phyloP scores from a whole-genome alignment of 2,329 filamentous ascomycete species.

The Ustulina deusta region DNA sequence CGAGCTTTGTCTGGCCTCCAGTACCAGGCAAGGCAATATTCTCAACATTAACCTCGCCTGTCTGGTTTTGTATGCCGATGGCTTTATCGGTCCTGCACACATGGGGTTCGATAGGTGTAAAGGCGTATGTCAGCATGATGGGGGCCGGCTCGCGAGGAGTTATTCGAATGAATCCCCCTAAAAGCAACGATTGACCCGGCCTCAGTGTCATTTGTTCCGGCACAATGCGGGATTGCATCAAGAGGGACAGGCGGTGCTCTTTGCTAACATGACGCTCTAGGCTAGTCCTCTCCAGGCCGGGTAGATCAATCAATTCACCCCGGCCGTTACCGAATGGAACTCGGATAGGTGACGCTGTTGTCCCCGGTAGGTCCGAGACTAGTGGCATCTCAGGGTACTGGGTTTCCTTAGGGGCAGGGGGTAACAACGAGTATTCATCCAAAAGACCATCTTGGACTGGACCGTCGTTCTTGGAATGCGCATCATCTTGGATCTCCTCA shows the following conservation, averaged over 20 bases:
- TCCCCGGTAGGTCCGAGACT: constrained; percentile 88
- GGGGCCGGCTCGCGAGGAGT: constrained; percentile 76
- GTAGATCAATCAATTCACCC: constrained; percentile 93
- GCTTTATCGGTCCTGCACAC: constrained; percentile 85
- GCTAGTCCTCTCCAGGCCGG: constrained; percentile 81
- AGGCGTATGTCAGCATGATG: constrained; percentile 84
- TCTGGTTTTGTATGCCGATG: constrained; percentile 75
- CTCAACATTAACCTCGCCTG: constrained; percentile 68
- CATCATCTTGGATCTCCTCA: not conserved
- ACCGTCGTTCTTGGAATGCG: constrained; percentile 42
- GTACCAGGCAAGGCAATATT: constrained; percentile 72
- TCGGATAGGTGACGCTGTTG: constrained; percentile 93
- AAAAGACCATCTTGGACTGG: constrained; percentile 43
- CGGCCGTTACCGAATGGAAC: constrained; percentile 87
- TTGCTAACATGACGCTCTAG: constrained; percentile 78
- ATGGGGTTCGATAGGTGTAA: constrained; percentile 82
- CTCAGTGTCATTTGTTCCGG: constrained; percentile 81
- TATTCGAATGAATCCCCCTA: constrained; percentile 89
- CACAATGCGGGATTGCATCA: constrained; percentile 82
- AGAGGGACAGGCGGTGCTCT: constrained; percentile 72
- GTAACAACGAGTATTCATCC: constrained; percentile 72
- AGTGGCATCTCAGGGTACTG: constrained; percentile 87
- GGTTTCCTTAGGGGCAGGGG: constrained; percentile 78
- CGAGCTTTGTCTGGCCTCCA: constrained; percentile 71
- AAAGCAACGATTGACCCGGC: constrained; percentile 80